Conservation (phyloP, 1,284 basidiomycete species). For the Leccinum fuscescens region DNA sequence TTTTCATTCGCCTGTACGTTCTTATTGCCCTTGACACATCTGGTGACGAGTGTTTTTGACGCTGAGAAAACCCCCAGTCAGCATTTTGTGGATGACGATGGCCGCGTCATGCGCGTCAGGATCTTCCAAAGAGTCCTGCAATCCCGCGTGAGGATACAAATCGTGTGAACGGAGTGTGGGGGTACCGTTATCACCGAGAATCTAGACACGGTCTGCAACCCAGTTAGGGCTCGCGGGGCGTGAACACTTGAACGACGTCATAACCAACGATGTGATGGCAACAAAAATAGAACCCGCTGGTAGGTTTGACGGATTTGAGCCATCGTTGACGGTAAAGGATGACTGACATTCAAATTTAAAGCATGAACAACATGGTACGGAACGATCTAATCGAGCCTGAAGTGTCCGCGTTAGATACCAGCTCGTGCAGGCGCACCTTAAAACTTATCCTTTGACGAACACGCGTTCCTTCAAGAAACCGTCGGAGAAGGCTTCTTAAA, state of each 20-base stretch:
- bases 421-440: not conserved
- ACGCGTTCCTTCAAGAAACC: conserved; percentile 7
- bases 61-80: conserved; percentile 73
- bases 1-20: conserved; percentile 51
- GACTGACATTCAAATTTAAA: not conserved
- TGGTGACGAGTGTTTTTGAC: conserved; percentile 72
- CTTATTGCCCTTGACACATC: conserved; percentile 43
- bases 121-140: not conserved
- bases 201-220: not conserved
- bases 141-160: not conserved
- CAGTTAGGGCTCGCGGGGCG: not conserved
- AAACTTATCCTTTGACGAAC: not conserved
- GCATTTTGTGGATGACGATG: conserved; percentile 72
- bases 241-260: not conserved
- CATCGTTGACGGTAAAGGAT: not conserved
- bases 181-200: not conserved
- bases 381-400: not conserved
- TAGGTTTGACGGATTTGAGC: not conserved
- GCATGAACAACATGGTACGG: not conserved
- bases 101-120: not conserved
- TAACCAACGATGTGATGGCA: not conserved
- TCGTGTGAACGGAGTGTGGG: not conserved
- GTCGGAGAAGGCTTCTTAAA: conserved; percentile 14
- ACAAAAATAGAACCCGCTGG: conserved; percentile 8
- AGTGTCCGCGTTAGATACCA: not conserved